Conservation (phyloP, 306 rosid genomes). For the Pterocarpus santalinus region DNA sequence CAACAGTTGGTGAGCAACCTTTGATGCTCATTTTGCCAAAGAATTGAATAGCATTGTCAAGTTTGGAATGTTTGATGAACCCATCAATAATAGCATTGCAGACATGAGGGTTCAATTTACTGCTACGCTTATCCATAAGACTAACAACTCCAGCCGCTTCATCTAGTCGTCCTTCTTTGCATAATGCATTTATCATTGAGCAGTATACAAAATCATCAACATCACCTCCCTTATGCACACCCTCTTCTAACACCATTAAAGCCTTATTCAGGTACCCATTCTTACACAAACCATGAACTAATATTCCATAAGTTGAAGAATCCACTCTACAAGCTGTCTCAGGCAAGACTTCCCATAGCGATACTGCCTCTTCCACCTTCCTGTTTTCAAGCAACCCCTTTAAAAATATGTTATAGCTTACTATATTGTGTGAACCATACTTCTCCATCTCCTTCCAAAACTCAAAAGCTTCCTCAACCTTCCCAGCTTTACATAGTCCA, state of each 20-base stretch:
- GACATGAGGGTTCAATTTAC: conserved; percentile 65
- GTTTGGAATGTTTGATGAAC: conserved; percentile 67
- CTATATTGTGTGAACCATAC: conserved; percentile 59
- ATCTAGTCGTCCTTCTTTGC: conserved; percentile 77
- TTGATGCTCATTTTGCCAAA: conserved; percentile 67
- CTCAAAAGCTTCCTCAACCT: conserved; percentile 53
- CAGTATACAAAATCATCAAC: conserved; percentile 79
- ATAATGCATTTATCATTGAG: conserved; percentile 66
- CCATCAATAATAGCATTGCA: conserved; percentile 82
- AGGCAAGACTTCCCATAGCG: conserved; percentile 62
- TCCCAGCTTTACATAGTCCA: conserved; percentile 68
- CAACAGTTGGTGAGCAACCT: conserved; percentile 71
- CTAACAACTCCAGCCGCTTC: conserved; percentile 63
- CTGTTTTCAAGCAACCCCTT: conserved; percentile 75
- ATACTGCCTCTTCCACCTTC: conserved; percentile 59
- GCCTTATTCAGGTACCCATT: conserved; percentile 79
- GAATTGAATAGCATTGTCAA: conserved; percentile 65
- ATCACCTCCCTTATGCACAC: conserved; percentile 55
- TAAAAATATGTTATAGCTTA: conserved; percentile 76
- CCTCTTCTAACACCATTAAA: conserved; percentile 66
- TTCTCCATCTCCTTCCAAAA: conserved; percentile 71
- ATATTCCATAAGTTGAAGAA: conserved; percentile 70
- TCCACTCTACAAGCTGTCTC: conserved; percentile 58
- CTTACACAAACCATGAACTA: conserved; percentile 82
- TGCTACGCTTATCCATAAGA: conserved; percentile 64